phyloP scores from a whole-genome alignment of 345 rosid genomes.

The Rhodamnia argentea region DNA sequence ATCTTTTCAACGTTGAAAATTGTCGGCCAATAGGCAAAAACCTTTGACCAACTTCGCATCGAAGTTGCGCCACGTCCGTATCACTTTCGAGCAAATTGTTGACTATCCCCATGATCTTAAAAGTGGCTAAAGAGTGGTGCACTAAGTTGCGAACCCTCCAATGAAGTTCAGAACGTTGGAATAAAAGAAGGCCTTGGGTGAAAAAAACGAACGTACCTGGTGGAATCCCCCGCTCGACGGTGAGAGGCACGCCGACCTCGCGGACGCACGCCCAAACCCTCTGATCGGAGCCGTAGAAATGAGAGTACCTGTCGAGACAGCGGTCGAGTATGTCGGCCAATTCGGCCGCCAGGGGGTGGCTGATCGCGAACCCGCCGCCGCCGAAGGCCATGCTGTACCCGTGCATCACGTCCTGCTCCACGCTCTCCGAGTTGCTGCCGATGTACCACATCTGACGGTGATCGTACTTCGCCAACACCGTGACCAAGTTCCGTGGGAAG shows the following conservation, averaged over 20 bases:
- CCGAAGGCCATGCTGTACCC: conserved; percentile 80
- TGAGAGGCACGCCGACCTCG: conserved; percentile 70
- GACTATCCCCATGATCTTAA: not conserved
- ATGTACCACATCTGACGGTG: conserved; percentile 72
- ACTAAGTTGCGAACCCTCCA: not conserved
- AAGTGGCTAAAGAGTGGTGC: not conserved
- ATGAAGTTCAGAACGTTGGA: not conserved
- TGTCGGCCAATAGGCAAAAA: not conserved
- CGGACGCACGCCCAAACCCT: conserved; percentile 61
- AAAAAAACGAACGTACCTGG: conserved; percentile 39
- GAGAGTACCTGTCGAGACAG: conserved; percentile 51
- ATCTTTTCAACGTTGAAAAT: not conserved
- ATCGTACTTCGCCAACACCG: conserved; percentile 55
- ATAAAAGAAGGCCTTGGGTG: not conserved
- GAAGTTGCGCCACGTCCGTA: not conserved
- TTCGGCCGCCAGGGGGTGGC: conserved; percentile 55
- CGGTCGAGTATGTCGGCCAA: conserved; percentile 47
- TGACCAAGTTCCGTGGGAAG: conserved; percentile 49
- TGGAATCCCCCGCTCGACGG: conserved; percentile 72
- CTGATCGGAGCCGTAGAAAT: conserved; percentile 82
- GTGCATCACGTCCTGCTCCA: conserved; percentile 63
- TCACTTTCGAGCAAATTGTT: not conserved
- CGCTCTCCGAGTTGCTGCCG: conserved; percentile 74
- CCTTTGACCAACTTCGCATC: not conserved
- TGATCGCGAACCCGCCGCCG: conserved; percentile 86